phyloP scores from a whole-genome alignment of 2,329 filamentous ascomycete species.

The Venturia aucupariae region DNA sequence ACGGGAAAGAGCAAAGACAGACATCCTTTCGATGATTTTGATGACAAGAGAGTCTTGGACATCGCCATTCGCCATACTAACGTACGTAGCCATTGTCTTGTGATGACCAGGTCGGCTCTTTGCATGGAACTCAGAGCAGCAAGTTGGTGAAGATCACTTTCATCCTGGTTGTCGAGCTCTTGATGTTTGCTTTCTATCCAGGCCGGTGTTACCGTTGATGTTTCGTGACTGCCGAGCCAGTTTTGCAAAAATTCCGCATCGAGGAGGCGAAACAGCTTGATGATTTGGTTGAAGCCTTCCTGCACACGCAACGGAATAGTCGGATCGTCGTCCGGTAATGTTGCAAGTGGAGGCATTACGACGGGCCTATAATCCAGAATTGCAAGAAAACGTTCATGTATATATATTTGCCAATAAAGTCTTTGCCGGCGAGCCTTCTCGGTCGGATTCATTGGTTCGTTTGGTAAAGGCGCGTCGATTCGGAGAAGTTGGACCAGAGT shows the following conservation, averaged over 20 bases:
- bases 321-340: conserved; percentile 32
- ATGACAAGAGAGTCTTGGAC: conserved; percentile 37
- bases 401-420: conserved; percentile 47
- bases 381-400: conserved; percentile 48
- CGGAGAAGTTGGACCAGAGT: conserved; percentile 37
- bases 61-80: conserved; percentile 43
- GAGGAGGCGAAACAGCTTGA: conserved; percentile 36
- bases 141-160: conserved; percentile 19
- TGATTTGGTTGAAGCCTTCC: conserved; percentile 36
- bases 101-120: conserved; percentile 42
- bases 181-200: conserved; percentile 40
- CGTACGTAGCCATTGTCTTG: conserved; percentile 41
- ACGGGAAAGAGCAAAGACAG: conserved; percentile 38
- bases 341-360: conserved; percentile 31
- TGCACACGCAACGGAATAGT: conserved; percentile 31
- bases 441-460: conserved; percentile 24
- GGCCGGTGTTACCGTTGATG: conserved; percentile 26
- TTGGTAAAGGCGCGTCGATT: conserved; percentile 32
- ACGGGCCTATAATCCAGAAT: conserved; percentile 41
- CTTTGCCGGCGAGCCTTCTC: conserved; percentile 38
- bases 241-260: conserved; percentile 36
- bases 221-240: conserved; percentile 33
- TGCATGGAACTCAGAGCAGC: conserved; percentile 34
- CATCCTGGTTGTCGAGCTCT: conserved; percentile 29
- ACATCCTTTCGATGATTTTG: conserved; percentile 18